Evolutionary conservation across 164 flowering plant genomes (phyloP), one percentile per base, ranked within the genome.

Genomic region (Vitis cinerea): DNA sequence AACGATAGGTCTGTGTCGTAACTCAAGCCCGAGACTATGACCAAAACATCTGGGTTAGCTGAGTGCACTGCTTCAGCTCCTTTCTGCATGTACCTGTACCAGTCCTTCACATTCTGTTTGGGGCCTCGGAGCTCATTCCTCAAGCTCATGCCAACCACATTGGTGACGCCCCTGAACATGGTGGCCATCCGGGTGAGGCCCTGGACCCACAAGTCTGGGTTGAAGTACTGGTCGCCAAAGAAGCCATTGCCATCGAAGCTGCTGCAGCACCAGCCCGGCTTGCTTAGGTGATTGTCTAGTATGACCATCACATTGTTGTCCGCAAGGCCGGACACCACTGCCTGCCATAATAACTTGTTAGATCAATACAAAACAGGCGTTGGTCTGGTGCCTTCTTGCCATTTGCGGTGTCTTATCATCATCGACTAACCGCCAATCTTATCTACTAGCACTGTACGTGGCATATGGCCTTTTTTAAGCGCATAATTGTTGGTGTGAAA

Each of bases 181-280:
- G 86, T 78, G 48, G 97, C 98, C 78, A 94, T 81, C 44, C 59
- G 73, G 2, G 87, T 79, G 3, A 94, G 80, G 14, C 97, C 97
- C 48, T 67, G 66, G 63, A 92, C 65, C 98, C 98, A 94, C 0
- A 77, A 27, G 14, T 82, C 82, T 0, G 97, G 93, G 17, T 87
- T 75, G 64, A 94, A 92, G 79, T 83, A 88, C 10, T 50, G 47
- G 74, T 94, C 97, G 0, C 94, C 94, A 53, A 91, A 94, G 85
- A 94, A 94, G 59, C 97, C 98, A 75, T 88, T 94, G 56, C 84
- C 96, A 57, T 92, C 97, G 10, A 15, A 63, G 69, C 65, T 79
- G 79, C 91, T 85, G 79, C 97, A 94, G 59, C 98, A 89, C 98
- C 98, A 92, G 4, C 90, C 93, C 0, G 96, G 96, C 69, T 83